These are phyloP conservation scores for Trichoderma hamatum DNA, from an alignment of 2,329 filamentous ascomycete genomes.

Conservation along the genomic window DNA sequence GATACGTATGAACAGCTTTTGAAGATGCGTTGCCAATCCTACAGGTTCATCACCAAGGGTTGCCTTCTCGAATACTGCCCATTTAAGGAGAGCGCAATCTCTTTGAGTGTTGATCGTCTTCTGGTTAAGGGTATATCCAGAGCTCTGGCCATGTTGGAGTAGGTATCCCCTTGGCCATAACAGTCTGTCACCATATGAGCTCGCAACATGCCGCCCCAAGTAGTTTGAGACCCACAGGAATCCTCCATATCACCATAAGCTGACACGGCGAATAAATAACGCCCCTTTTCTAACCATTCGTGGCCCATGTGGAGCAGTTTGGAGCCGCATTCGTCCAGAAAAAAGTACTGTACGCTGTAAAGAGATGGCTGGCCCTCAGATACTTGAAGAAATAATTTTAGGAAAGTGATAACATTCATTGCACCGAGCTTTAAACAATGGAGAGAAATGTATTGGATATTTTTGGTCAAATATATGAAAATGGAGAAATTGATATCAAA, in stretches of 20 bases:
- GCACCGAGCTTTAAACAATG: not conserved
- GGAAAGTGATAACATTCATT: not conserved
- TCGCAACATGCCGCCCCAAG: not conserved
- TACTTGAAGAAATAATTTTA: not conserved
- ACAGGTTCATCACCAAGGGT: not conserved
- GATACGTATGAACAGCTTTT: not conserved
- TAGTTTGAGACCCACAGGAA: not conserved
- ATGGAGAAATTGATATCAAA: not conserved
- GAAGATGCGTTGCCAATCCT: not conserved
- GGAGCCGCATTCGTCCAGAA: not conserved
- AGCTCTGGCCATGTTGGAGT: not conserved
- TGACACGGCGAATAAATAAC: not conserved
- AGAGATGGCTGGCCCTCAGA: not conserved
- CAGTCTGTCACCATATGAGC: not conserved
- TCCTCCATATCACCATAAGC: not conserved
- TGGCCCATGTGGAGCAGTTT: not conserved
- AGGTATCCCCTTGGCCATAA: not conserved
- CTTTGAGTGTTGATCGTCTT: not conserved
- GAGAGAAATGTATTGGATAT: not conserved
- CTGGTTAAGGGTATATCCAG: not conserved
- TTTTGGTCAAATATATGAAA: not conserved
- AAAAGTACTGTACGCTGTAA: not conserved
- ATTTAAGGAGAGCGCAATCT: not conserved
- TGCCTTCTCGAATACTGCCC: not conserved
- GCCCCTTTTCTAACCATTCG: not conserved